Evolutionary conservation across 192 early-diverging fungal genomes (phyloP), one percentile per base, ranked within the genome.

Genomic region (Mortierella claussenii): DNA sequence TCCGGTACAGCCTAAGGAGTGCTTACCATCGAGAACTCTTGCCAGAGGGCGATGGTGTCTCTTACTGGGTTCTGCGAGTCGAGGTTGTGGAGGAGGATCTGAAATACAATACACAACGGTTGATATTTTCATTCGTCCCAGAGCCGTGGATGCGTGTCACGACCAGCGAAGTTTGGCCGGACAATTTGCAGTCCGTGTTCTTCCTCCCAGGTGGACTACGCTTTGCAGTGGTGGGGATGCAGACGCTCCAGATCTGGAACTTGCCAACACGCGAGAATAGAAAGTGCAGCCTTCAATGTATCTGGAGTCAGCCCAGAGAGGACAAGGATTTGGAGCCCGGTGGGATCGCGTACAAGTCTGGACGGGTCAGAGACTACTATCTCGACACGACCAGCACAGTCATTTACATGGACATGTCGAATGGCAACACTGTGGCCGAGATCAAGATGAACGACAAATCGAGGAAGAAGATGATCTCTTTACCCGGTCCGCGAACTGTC

Each of bases 111-210:
- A 56, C 73, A 1, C 44, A 56, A 23, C 36, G 36, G 3, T 26
- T 76, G 9, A 55, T 76, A 1, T 76, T 76, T 45, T 76, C 73
- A 4, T 76, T 76, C 13, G 57, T 76, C 13, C 73, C 73, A 1
- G 73, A 76, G 37, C 73, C 73, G 3, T 76, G 73, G 73, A 76
- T 76, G 73, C 73, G 73, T 9, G 59, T 60, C 17, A 67, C 64
- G 30, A 76, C 73, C 8, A 44, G 17, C 8, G 73, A 76, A 6
- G 58, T 48, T 1, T 51, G 67, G 7, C 73, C 73, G 3, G 73
- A 76, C 30, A 61, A 60, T 36, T 21, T 76, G n/a, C 45, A 67
- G 28, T 55, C 63, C 1, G 53, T 53, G 3, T 76, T 49, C 34
- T 76, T 76, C 53, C 32, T 67, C 18, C 64, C 65, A 34, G 45